phyloP scores from a whole-genome alignment of 495 filamentous ascomycete species.

The Collariella sp. region DNA sequence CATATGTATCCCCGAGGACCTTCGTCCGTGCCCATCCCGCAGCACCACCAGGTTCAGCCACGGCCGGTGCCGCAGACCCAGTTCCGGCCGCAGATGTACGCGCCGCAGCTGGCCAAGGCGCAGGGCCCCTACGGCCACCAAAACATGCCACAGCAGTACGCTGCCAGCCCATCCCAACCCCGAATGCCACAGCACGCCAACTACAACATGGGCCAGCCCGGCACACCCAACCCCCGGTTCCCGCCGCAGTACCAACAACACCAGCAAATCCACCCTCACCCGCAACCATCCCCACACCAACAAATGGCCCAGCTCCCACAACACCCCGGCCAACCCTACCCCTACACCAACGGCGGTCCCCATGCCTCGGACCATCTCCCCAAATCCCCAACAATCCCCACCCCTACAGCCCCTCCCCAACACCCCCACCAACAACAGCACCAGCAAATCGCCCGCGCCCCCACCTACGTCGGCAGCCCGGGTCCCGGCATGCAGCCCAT shows the following conservation, averaged over 20 bases:
- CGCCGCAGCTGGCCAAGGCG: slow-evolving; percentile 29
- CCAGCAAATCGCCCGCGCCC: slow-evolving; percentile 20
- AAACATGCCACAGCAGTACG: slow-evolving; percentile 31
- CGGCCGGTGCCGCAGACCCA: slow-evolving; percentile 23
- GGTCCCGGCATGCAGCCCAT: slow-evolving; percentile 24
- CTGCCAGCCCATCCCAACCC: slow-evolving; percentile 29
- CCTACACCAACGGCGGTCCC: slow-evolving; percentile 29
- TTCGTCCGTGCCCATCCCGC: slow-evolving; percentile 26
- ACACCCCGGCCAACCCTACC: slow-evolving; percentile 21
- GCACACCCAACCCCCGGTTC: slow-evolving; percentile 24
- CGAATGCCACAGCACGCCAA: slow-evolving; percentile 27
- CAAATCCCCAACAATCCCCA: slow-evolving; percentile 25
- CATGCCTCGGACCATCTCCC: slow-evolving; percentile 29
- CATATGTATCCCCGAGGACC: slow-evolving; percentile 27
- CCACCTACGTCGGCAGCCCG: slow-evolving; percentile 20
- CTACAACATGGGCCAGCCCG: slow-evolving; percentile 24
- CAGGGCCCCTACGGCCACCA: slow-evolving; percentile 33
- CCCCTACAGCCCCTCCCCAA: slow-evolving; percentile 25
- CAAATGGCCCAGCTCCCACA: slow-evolving; percentile 19
- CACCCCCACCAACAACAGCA: slow-evolving; percentile 27
- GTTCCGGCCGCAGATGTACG: slow-evolving; percentile 31
- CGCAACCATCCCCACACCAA: slow-evolving; percentile 26
- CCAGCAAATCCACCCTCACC: slow-evolving; percentile 23
- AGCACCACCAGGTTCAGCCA: slow-evolving; percentile 25
- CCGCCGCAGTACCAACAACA: slow-evolving; percentile 22